A percentile compares a stretch with the other conserved stretches of the same genome.
Evolutionary conservation across 371 early-diverging fungal species (phyloP).

Genomic region (Mortierella sp.): DNA sequence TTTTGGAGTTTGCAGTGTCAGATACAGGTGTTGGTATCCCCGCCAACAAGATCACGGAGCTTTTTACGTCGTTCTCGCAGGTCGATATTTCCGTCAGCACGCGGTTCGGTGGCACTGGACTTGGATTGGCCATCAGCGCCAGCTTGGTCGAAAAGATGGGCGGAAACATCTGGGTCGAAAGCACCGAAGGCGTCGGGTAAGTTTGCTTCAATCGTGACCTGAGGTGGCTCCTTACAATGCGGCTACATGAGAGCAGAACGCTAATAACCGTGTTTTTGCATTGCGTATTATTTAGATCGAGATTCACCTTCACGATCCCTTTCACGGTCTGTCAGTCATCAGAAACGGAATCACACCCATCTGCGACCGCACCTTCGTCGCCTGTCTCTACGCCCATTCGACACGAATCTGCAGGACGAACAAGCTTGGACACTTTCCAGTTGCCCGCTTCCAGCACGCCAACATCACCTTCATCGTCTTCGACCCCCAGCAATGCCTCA

Average conservation of each 20-base stretch:
- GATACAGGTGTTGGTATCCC: constrained; percentile 75
- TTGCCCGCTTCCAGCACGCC: constrained; percentile 1
- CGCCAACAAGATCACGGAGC: constrained; percentile 66
- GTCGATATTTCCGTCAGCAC: constrained; percentile 72
- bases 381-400: constrained; percentile 19
- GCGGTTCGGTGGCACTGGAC: constrained; percentile 69
- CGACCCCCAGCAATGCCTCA: neutral
- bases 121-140: constrained; percentile 71
- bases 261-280: constrained; percentile 48
- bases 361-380: constrained; percentile 43
- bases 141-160: constrained; percentile 73
- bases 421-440: neutral
- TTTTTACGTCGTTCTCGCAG: constrained; percentile 72
- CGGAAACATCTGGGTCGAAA: constrained; percentile 73
- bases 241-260: neutral
- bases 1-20: constrained; percentile 69
- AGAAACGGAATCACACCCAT: constrained; percentile 39
- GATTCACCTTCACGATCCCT: constrained; percentile 70
- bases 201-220: constrained; percentile 21
- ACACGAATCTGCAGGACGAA: neutral
- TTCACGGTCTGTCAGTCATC: constrained; percentile 57
- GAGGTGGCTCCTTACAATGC: no score
- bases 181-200: constrained; percentile 64
- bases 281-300: constrained; percentile 61
- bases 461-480: neutral